These are phyloP conservation scores for Apiospora marii DNA, from an alignment of 2,329 filamentous ascomycete genomes.

Conservation along the genomic window DNA sequence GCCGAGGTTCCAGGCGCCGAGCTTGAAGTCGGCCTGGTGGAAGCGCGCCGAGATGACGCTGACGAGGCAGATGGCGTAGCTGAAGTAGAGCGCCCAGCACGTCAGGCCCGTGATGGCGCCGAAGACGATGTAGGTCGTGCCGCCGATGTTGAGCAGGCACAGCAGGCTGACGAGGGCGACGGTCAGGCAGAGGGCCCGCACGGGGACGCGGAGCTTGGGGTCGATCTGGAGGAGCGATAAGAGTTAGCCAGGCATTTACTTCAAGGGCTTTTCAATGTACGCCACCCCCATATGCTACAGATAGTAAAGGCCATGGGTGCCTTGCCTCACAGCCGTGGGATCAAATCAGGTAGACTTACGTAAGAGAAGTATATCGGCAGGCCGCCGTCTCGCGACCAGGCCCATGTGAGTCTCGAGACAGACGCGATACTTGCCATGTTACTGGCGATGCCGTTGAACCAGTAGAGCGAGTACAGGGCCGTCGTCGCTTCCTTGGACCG, in stretches of 20 bases:
- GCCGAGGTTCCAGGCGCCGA: conserved; percentile 26
- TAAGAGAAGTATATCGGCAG: conserved; percentile 27
- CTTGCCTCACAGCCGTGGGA: neutral
- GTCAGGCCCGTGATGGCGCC: conserved; percentile 28
- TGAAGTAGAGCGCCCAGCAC: conserved; percentile 26
- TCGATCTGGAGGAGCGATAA: neutral
- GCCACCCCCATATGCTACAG: neutral
- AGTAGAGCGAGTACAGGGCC: conserved; percentile 11
- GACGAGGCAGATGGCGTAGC: conserved; percentile 26
- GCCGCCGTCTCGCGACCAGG: conserved; percentile 26
- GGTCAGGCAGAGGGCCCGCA: conserved; percentile 26
- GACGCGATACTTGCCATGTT: conserved; percentile 25
- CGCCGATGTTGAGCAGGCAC: conserved; percentile 27
- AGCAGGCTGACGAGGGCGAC: conserved; percentile 25
- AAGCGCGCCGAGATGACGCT: conserved; percentile 24
- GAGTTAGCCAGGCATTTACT: neutral
- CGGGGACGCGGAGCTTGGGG: conserved; percentile 24
- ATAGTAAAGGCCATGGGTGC: too few relatives aligned
- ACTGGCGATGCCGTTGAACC: conserved; percentile 7
- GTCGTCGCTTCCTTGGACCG: conserved; percentile 13
- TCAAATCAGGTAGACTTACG: neutral
- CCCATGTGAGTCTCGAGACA: conserved; percentile 27
- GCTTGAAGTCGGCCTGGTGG: conserved; percentile 3
- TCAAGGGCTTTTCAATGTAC: neutral
- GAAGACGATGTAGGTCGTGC: conserved; percentile 27